Percentiles rank a stretch among this genome's conserved stretches.
Conservation (phyloP, 192 early-diverging fungal species). For the Lobulomyces angularis region DNA sequence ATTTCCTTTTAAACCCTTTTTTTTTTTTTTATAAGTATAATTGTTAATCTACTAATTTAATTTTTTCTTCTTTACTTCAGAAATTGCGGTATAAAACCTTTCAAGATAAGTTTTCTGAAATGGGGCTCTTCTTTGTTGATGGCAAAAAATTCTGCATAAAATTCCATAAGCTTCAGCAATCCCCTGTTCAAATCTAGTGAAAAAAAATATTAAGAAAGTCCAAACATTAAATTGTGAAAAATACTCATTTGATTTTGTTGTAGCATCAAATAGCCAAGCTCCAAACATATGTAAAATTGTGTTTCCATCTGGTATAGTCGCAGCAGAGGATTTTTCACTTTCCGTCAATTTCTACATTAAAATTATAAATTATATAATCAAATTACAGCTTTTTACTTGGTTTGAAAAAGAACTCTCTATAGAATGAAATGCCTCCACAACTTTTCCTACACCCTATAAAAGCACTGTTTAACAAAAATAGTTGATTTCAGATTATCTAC, state of each 20-base stretch:
- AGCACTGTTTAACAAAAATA: not conserved
- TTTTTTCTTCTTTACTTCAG: conserved; percentile 15
- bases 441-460: conserved; percentile 20
- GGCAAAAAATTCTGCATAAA: conserved; percentile 62
- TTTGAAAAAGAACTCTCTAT: conserved; percentile 10
- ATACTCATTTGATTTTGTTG: conserved; percentile 14
- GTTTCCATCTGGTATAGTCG: conserved; percentile 49
- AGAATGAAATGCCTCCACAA: conserved; percentile 25
- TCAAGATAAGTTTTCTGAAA: conserved; percentile 59
- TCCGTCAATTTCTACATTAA: too few relatives aligned
- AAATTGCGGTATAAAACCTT: conserved; percentile 55
- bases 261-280: conserved; percentile 62
- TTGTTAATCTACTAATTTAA: too few relatives aligned
- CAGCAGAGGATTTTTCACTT: too few relatives aligned
- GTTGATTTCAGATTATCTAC: conserved; percentile 8
- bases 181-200: conserved; percentile 37
- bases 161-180: conserved; percentile 57
- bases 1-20: conserved; percentile 41
- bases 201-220: conserved; percentile 7
- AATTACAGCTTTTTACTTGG: too few relatives aligned
- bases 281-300: conserved; percentile 76
- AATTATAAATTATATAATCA: too few relatives aligned
- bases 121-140: conserved; percentile 38
- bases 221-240: conserved; percentile 7
- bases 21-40: not conserved